A percentile compares a stretch with the other conserved stretches of the same genome.
These are phyloP conservation scores for Ophiocordyceps australis DNA, from an alignment of 2,329 filamentous ascomycete species.

Conservation along the genomic window DNA sequence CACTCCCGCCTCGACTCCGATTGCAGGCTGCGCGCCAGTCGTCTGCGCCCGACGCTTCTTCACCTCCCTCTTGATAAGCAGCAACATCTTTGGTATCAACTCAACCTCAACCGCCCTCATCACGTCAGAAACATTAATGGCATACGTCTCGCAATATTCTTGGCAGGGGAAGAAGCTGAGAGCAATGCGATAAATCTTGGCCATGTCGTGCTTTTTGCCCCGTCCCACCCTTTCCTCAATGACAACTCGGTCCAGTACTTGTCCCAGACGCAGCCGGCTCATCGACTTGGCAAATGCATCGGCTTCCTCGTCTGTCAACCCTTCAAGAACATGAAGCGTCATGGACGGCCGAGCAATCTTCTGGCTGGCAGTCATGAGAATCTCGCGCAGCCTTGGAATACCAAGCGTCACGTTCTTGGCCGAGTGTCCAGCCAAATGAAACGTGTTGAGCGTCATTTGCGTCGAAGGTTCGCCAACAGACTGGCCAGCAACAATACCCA, in stretches of 20 bases:
- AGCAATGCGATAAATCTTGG: conserved; percentile 71
- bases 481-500: conserved; percentile 91
- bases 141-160: conserved; percentile 76
- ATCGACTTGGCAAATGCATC: conserved; percentile 83
- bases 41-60: conserved; percentile 57
- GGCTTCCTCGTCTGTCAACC: conserved; percentile 48
- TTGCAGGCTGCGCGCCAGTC: conserved; percentile 56
- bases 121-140: conserved; percentile 63
- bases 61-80: conserved; percentile 56
- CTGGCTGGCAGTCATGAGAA: conserved; percentile 89
- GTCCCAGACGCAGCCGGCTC: conserved; percentile 65
- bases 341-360: conserved; percentile 82
- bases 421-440: conserved; percentile 96
- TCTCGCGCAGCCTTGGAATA: conserved; percentile 93
- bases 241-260: conserved; percentile 64
- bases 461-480: conserved; percentile 95
- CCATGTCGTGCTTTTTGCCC: conserved; percentile 47
- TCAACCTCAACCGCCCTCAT: conserved; percentile 62
- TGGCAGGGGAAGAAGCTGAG: conserved; percentile 68
- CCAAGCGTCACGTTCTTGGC: conserved; percentile 97
- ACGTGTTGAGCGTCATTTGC: conserved; percentile 98
- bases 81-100: conserved; percentile 55
- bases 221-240: conserved; percentile 66
- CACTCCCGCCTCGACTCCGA: conserved; percentile 36
- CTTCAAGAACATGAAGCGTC: conserved; percentile 62